Conservation (phyloP, 139 green algal genomes). For the Micractinium conductrix region DNA sequence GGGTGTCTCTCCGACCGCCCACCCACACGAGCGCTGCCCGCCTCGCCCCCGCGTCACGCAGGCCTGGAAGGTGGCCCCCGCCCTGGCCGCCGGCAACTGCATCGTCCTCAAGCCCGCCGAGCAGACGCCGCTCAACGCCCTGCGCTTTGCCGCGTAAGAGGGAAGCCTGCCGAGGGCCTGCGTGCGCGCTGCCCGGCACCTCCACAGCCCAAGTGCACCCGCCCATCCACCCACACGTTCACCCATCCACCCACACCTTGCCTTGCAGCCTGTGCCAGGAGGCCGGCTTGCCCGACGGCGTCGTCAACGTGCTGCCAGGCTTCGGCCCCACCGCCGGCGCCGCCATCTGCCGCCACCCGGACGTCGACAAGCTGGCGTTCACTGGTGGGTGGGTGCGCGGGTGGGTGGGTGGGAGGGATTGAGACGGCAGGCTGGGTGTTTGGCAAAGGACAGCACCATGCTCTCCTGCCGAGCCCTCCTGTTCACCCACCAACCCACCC, state of each 20-base stretch:
- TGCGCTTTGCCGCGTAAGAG: slow-evolving; percentile 64
- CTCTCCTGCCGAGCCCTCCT: neutral
- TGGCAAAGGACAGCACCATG: neutral
- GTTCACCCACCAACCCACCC: neutral
- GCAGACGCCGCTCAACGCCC: slow-evolving; percentile 69
- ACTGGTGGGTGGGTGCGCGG: slow-evolving; percentile 26
- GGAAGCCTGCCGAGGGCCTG: no score
- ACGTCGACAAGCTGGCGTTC: slow-evolving; percentile 69
- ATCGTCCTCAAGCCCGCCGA: slow-evolving; percentile 66
- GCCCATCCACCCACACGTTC: no score
- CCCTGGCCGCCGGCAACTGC: slow-evolving; percentile 59
- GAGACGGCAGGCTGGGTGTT: neutral
- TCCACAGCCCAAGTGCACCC: no score
- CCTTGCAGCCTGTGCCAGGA: slow-evolving; percentile 73
- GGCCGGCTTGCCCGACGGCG: slow-evolving; percentile 72
- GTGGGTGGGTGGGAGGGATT: no score
- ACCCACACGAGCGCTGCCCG: slow-evolving; percentile 41
- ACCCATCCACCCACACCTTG: no score
- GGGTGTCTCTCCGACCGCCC: neutral
- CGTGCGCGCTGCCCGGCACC: no score
- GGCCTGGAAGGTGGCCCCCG: slow-evolving; percentile 69
- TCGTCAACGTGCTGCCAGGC: slow-evolving; percentile 78
- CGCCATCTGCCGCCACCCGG: slow-evolving; percentile 54
- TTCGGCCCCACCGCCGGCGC: slow-evolving; percentile 68
- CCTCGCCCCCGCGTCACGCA: no score